Conservation (phyloP, 1,139 yeast genomes). For the Hemisphaericaspora lyxosophila region DNA sequence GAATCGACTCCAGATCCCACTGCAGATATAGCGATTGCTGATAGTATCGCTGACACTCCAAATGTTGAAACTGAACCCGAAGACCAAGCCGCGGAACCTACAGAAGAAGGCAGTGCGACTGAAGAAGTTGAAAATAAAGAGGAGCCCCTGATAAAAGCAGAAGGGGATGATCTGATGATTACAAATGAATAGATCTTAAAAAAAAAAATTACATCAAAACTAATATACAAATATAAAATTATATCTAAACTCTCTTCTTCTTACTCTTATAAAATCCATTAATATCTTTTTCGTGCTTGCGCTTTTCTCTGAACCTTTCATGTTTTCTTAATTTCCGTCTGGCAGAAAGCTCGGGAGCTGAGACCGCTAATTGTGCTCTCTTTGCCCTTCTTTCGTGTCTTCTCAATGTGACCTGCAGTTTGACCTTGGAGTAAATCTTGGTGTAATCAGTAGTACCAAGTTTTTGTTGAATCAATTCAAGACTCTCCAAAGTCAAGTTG, state of each 20-base stretch:
- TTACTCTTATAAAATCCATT: slow-evolving; percentile 73
- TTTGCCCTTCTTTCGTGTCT: slow-evolving; percentile 76
- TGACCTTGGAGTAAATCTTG: slow-evolving; percentile 61
- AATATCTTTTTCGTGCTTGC: slow-evolving; percentile 72
- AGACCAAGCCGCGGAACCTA: slow-evolving; percentile 8
- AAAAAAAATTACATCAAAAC: neutral
- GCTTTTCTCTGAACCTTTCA: slow-evolving; percentile 69
- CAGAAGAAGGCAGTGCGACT: neutral
- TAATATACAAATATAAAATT: slow-evolving; percentile 1
- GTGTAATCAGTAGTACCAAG: slow-evolving; percentile 75
- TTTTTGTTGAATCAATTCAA: slow-evolving; percentile 64
- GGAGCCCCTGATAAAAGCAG: slow-evolving; percentile 2
- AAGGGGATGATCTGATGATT: slow-evolving; percentile 4
- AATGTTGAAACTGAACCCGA: slow-evolving; percentile 13
- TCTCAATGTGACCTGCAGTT: slow-evolving; percentile 55
- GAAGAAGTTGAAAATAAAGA: slow-evolving; percentile 1
- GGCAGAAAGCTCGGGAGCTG: slow-evolving; percentile 81
- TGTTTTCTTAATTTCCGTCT: slow-evolving; percentile 76
- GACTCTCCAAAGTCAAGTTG: slow-evolving; percentile 64
- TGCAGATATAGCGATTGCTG: neutral
- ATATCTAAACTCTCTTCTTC: slow-evolving; percentile 35
- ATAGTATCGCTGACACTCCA: slow-evolving; percentile 1
- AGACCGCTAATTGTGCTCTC: slow-evolving; percentile 73
- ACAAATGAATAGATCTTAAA: neutral
- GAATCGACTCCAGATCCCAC: slow-evolving; percentile 3